Evolutionary conservation across 2,329 filamentous ascomycete species (phyloP).

Genomic region (Karstenula rhodostoma): DNA sequence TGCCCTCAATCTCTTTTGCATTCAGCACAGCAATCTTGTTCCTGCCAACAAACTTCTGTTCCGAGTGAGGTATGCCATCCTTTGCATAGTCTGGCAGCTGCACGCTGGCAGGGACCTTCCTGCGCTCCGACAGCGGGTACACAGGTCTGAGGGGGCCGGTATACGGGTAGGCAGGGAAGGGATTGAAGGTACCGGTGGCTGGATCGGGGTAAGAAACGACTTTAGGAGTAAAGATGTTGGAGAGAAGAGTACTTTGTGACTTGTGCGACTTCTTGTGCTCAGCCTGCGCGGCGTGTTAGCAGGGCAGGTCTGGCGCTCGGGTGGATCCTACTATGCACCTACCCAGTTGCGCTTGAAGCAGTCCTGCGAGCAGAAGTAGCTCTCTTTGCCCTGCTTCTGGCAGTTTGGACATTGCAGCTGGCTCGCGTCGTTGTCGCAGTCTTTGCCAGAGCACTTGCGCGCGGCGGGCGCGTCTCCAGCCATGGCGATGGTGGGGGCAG

Average conservation of each 20-base stretch:
- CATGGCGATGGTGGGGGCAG: conserved; percentile 30
- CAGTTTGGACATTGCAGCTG: conserved; percentile 93
- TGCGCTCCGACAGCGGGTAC: conserved; percentile 62
- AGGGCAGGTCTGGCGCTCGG: conserved; percentile 18
- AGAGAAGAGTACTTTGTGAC: conserved; percentile 77
- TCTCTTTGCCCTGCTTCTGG: conserved; percentile 87
- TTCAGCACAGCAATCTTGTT: conserved; percentile 87
- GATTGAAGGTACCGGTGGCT: conserved; percentile 90
- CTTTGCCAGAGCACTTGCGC: conserved; percentile 79
- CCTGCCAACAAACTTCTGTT: conserved; percentile 70
- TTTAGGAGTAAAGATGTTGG: conserved; percentile 77
- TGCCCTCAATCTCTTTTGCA: conserved; percentile 80
- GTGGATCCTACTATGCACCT: conserved; percentile 68
- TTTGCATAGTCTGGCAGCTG: conserved; percentile 85
- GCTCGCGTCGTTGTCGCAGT: conserved; percentile 87
- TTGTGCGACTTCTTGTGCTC: conserved; percentile 88
- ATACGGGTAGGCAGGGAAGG: conserved; percentile 86
- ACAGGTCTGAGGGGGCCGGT: conserved; percentile 84
- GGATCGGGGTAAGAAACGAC: conserved; percentile 89
- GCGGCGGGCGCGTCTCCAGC: conserved; percentile 52
- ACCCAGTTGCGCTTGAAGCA: conserved; percentile 99
- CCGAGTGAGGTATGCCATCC: conserved; percentile 77
- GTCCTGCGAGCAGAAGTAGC: conserved; percentile 97
- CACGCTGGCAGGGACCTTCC: conserved; percentile 77
- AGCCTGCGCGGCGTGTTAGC: conserved; percentile 60